Conservation (phyloP, 2,329 filamentous ascomycete genomes). For the Uncinocarpus reesii region DNA sequence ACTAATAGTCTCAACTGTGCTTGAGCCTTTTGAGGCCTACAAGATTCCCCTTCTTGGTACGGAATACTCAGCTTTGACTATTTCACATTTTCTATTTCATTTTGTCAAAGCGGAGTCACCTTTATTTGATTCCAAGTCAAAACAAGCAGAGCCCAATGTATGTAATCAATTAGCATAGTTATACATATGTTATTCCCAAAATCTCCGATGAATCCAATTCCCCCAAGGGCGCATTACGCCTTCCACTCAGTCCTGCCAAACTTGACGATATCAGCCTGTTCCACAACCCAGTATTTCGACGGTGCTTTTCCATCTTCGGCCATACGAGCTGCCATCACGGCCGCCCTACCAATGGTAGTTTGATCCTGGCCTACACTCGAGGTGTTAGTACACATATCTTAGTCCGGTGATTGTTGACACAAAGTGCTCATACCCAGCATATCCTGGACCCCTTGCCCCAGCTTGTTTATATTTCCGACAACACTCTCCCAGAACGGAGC, state of each 20-base stretch:
- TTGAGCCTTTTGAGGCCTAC: too few relatives aligned
- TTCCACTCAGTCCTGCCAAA: slow-evolving; percentile 25
- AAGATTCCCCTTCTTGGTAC: too few relatives aligned
- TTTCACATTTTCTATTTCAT: too few relatives aligned
- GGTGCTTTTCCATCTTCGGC: slow-evolving; percentile 23
- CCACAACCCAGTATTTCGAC: slow-evolving; percentile 25
- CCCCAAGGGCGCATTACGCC: background rate
- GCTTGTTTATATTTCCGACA: slow-evolving; percentile 19
- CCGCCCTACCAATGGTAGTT: slow-evolving; percentile 22
- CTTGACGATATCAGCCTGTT: slow-evolving; percentile 24
- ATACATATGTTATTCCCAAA: too few relatives aligned
- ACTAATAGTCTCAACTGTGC: too few relatives aligned
- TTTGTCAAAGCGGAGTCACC: too few relatives aligned
- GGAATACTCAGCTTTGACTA: too few relatives aligned
- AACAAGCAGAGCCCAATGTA: too few relatives aligned
- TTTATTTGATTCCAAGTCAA: too few relatives aligned
- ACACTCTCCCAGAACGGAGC: slow-evolving; percentile 18
- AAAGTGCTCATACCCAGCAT: slow-evolving; percentile 20
- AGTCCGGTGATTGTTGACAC: background rate
- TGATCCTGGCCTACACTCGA: slow-evolving; percentile 22
- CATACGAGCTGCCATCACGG: slow-evolving; percentile 23
- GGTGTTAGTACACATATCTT: slow-evolving; percentile 2
- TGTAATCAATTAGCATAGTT: too few relatives aligned
- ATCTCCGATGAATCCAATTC: too few relatives aligned
- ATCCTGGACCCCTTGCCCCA: slow-evolving; percentile 24